Percentiles rank a stretch among this genome's conserved stretches.
Conservation (phyloP, 257 asterid species). For the Nicotiana benthamiana region DNA sequence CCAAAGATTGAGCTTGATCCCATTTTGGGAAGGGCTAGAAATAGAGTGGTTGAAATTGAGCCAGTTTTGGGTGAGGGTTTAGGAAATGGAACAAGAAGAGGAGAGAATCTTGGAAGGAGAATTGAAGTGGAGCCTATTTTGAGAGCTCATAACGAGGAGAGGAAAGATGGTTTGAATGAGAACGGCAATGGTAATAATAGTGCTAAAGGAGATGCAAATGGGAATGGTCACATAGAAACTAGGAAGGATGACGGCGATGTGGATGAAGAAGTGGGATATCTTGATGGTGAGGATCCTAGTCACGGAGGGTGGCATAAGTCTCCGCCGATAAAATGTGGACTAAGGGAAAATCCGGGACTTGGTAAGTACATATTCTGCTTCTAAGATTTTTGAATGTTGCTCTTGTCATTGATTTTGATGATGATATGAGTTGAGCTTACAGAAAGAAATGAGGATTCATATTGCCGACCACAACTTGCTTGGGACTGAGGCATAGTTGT, state of each 20-base stretch:
- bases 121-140: conserved; percentile 20
- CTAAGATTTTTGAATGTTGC: background rate
- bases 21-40: conserved; percentile 69
- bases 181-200: conserved; percentile 14
- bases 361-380: conserved; percentile 37
- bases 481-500: too few relatives aligned
- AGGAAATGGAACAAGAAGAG: conserved; percentile 25
- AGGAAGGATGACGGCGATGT: conserved; percentile 41
- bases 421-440: too few relatives aligned
- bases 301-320: conserved; percentile 51
- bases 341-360: conserved; percentile 77
- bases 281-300: conserved; percentile 46
- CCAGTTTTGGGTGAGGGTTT: conserved; percentile 31
- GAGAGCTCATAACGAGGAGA: conserved; percentile 24
- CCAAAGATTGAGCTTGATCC: conserved; percentile 89
- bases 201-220: conserved; percentile 6
- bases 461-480: too few relatives aligned
- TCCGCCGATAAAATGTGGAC: conserved; percentile 50
- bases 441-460: too few relatives aligned
- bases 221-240: conserved; percentile 32
- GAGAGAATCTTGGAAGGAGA: conserved; percentile 22
- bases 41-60: conserved; percentile 56
- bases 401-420: background rate
- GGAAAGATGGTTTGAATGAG: conserved; percentile 29
- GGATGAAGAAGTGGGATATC: conserved; percentile 31